A percentile compares a stretch with the other conserved stretches of the same genome.
Conservation (phyloP, 2,329 filamentous ascomycete genomes). For the Chaetomiaceae sp. region DNA sequence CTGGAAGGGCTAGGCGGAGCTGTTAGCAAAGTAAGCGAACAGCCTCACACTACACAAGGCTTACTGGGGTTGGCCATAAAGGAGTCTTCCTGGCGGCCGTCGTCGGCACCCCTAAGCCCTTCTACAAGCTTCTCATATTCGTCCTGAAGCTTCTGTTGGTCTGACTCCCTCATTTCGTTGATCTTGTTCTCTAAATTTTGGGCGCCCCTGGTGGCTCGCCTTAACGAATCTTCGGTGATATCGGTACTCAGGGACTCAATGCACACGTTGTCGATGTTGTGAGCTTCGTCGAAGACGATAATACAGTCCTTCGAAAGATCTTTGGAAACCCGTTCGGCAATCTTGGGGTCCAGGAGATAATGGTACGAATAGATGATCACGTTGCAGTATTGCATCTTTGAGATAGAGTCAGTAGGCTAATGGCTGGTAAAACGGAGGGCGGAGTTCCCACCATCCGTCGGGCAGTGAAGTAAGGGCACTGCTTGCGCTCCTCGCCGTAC, state of each 20-base stretch:
- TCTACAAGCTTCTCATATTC: constrained; percentile 96
- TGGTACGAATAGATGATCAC: constrained; percentile 99
- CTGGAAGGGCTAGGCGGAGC: constrained; percentile 64
- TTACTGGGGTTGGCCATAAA: constrained; percentile 89
- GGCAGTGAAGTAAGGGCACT: constrained; percentile 96
- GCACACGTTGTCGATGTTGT: constrained; percentile 99
- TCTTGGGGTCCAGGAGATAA: constrained; percentile 95
- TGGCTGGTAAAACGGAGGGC: not conserved
- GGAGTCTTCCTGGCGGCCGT: constrained; percentile 85
- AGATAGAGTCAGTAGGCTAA: not conserved
- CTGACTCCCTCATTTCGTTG: constrained; percentile 89
- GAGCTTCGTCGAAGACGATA: constrained; percentile 96
- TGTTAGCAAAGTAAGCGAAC: constrained; percentile 22
- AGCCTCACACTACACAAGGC: too few species aligned
- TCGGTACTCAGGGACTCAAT: constrained; percentile 97
- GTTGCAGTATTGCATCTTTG: constrained; percentile 99
- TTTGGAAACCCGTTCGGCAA: constrained; percentile 89
- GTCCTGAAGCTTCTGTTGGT: constrained; percentile 88
- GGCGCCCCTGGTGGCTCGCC: constrained; percentile 85
- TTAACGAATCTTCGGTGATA: constrained; percentile 88
- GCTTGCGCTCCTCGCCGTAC: constrained; percentile 93
- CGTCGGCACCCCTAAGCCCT: constrained; percentile 80
- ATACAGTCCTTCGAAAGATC: constrained; percentile 98
- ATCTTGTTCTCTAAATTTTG: constrained; percentile 89
- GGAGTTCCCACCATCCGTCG: constrained; percentile 76